A percentile compares a stretch with the other conserved stretches of the same genome.
Evolutionary conservation across 768 basidiomycete species (phyloP).

Genomic region (Lanmaoa pseudosensibilis): DNA sequence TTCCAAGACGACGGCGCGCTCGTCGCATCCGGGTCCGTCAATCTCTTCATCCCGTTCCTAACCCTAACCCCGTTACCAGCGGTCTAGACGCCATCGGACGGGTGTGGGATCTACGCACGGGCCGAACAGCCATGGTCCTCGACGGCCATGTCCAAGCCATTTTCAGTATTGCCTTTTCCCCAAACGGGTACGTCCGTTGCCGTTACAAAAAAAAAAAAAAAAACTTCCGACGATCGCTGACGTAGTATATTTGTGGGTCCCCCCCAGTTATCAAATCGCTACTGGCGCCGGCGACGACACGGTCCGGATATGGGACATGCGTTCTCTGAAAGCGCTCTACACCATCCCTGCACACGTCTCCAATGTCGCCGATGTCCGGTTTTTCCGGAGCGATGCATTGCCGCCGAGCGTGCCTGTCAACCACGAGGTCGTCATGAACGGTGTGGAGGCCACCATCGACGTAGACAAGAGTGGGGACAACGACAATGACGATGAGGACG

Average conservation of each 20-base stretch:
- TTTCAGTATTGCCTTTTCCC: slow-evolving; percentile 87
- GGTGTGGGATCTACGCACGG: slow-evolving; percentile 95
- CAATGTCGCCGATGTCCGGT: slow-evolving; percentile 92
- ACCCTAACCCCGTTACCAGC: slow-evolving; percentile 40
- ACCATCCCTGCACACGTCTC: slow-evolving; percentile 96
- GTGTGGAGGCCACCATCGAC: slow-evolving; percentile 33
- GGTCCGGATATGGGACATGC: slow-evolving; percentile 98
- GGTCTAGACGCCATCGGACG: slow-evolving; percentile 96
- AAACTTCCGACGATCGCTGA: slow-evolving; percentile 11
- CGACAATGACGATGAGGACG: slow-evolving; percentile 23
- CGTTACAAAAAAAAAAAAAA: neutral
- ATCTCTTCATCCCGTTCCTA: neutral
- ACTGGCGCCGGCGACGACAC: slow-evolving; percentile 98
- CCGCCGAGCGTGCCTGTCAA: slow-evolving; percentile 42
- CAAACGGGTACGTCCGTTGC: slow-evolving; percentile 74
- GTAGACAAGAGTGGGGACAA: slow-evolving; percentile 30
- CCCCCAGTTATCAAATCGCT: slow-evolving; percentile 87
- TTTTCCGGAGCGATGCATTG: slow-evolving; percentile 72
- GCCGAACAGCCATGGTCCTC: slow-evolving; percentile 95
- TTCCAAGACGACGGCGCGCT: slow-evolving; percentile 95
- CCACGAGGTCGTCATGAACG: slow-evolving; percentile 54
- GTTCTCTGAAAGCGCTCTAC: slow-evolving; percentile 87
- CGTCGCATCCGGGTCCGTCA: slow-evolving; percentile 85
- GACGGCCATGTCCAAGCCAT: slow-evolving; percentile 96
- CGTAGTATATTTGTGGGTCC: slow-evolving; percentile 10